Evolutionary conservation across 768 basidiomycete species (phyloP), one percentile per base, ranked within the genome.

Genomic region (Suillus fuscotomentosus): DNA sequence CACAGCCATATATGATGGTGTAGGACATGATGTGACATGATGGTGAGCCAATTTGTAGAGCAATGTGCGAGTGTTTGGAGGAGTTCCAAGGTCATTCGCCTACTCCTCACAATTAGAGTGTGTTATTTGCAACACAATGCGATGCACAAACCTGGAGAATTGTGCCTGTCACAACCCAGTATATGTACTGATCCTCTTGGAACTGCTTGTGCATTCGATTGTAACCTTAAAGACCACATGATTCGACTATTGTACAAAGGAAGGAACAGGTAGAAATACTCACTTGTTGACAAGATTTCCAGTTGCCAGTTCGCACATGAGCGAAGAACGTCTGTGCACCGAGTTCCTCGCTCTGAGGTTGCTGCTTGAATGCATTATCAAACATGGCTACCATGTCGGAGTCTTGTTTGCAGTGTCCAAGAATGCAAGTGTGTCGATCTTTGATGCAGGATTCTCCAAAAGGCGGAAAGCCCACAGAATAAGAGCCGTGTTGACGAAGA

Each of bases 211-310:
- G 83, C 86, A 95, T 86, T 71, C 86, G 5, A 88, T 89, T 24
- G 92, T 87, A 63, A 93, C 82, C 92, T 94, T 59, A 62, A 50
- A 63, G 55, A 48, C 14, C 4, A 62, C 38, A 11, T 63, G 13
- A 36, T 24, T 53, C 42, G 5, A 42, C 17, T 63, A 51, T 61
- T 65, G 27, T 66, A 50, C 42, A 36, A 3, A 45, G 57, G 64
- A 42, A 34, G 60, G 60, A 62, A 22, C n/a, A 31, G 0, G 42
- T 0, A 10, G 41, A 27, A 63, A 31, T n/a, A 67, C 73, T 63
- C 69, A 91, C 92, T 81, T 89, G 88, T 73, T 95, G 94, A 27
- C 91, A 92, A 53, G 88, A 84, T 75, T 94, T 95, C 94, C 94
- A 95, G 68, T 91, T 88, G 17, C 83, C 84, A 39, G 89, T 86